Evolutionary conservation across 768 basidiomycete species (phyloP).

Genomic region (Podaxis pistillaris): DNA sequence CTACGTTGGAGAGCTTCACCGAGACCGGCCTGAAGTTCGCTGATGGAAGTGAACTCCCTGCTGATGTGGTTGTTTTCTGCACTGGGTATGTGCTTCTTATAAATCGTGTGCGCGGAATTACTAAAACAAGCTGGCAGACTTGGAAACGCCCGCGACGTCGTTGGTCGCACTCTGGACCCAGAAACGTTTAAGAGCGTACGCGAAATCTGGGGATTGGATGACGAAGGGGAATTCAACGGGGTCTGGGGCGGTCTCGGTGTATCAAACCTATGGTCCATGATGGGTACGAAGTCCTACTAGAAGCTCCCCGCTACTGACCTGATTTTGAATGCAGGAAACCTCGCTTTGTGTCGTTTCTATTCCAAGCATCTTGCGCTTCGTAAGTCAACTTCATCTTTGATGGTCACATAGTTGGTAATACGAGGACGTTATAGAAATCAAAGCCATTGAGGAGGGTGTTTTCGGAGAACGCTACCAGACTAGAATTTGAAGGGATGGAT

Average conservation of each 20-base stretch:
- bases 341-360: slow-evolving; percentile 56
- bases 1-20: slow-evolving; percentile 41
- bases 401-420: not conserved
- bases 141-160: slow-evolving; percentile 36
- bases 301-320: not conserved
- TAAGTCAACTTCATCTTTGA: slow-evolving; percentile 30
- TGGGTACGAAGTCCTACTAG: slow-evolving; percentile 37
- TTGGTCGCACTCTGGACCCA: slow-evolving; percentile 41
- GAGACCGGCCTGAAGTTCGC: slow-evolving; percentile 41
- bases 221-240: slow-evolving; percentile 58
- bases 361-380: slow-evolving; percentile 64
- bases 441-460: slow-evolving; percentile 51
- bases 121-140: slow-evolving; percentile 32
- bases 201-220: slow-evolving; percentile 59
- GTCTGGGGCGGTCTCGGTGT: slow-evolving; percentile 29
- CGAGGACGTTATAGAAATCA: slow-evolving; percentile 45
- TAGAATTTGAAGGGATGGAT: not conserved
- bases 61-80: slow-evolving; percentile 32
- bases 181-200: slow-evolving; percentile 41
- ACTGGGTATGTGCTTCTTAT: slow-evolving; percentile 41
- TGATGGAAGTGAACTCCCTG: slow-evolving; percentile 40
- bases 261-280: slow-evolving; percentile 54
- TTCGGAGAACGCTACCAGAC: slow-evolving; percentile 25
- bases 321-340: slow-evolving; percentile 36
- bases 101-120: slow-evolving; percentile 36